Base-by-base conservation (phyloP, 768 basidiomycete species). In the Suillus alpinus region DNA sequence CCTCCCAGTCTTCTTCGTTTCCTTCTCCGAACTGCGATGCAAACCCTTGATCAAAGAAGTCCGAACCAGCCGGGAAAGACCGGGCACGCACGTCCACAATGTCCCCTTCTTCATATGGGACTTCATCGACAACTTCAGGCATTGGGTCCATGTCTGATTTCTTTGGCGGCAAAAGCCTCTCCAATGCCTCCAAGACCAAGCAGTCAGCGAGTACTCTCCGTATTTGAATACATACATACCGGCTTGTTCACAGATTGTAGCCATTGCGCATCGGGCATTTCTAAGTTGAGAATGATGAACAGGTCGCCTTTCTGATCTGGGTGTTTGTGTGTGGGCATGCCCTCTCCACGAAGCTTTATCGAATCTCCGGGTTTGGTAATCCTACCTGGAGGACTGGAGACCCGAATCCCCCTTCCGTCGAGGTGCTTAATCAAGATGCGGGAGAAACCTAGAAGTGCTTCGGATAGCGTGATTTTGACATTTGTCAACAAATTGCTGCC, bases 391-490 rank as follows among this genome's bases (percentile, higher is more conserved):
- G 91, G 91, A 65, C 85, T 88, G 0, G 85, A 76, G 13, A 97
- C 84, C 40, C 85, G 86, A 56, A 98, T 81, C n/a, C 94, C 94
- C 14, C 94, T 86, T 10, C 95, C 95, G 69, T 99, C 96, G 34
- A 99, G 81, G 72, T 99, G 96, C 7, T 88, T 91, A 60, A 99
- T 78, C 26, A 97, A 76, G 63, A 98, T 88, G 31, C 96, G 86
- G 51, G 88, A 91, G 77, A 99, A 95, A n/a, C 96, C 96, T 57
- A 97, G 83, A 10, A 98, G 83, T 3, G 95, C 92, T 75, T 99
- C 96, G 10, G 95, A 95, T 32, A 98, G 80, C 0, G 94, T 95
- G 59, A 99, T 88, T 50, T 87, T 86, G 59, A 94, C 85, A 36
- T 83, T 86, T 2, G 92, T 86, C 41, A 91, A 78, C 36, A 99